Conservation (phyloP, 1,284 basidiomycete species). For the Cyathus pygmaeus region DNA sequence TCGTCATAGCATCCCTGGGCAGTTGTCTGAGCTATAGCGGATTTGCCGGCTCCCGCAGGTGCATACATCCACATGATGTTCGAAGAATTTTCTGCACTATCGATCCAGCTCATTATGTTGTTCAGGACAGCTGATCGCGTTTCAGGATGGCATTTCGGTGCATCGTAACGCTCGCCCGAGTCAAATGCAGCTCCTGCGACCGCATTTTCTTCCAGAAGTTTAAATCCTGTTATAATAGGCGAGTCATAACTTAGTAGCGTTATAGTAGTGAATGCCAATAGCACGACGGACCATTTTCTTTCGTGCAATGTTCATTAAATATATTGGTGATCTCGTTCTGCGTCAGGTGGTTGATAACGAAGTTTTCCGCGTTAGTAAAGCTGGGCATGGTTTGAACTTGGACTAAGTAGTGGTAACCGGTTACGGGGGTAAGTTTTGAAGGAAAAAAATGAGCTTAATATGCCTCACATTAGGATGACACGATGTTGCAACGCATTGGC, state of each 20-base stretch:
- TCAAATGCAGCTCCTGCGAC: not conserved
- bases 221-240: not conserved
- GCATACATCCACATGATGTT: not conserved
- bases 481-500: too few relatives aligned
- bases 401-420: too few relatives aligned
- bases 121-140: not conserved
- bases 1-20: not conserved
- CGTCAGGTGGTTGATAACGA: not conserved
- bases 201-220: not conserved
- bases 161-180: not conserved
- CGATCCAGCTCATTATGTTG: not conserved
- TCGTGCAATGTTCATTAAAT: too few relatives aligned
- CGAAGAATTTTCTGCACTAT: not conserved
- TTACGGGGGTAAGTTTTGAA: too few relatives aligned
- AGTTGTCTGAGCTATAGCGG: not conserved
- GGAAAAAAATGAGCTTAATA: too few relatives aligned
- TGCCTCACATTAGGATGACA: too few relatives aligned
- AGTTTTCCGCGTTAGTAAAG: not conserved
- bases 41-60: not conserved
- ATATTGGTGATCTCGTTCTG: too few relatives aligned
- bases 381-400: too few relatives aligned
- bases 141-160: not conserved
- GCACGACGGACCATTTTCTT: too few relatives aligned
- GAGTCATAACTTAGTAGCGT: too few relatives aligned
- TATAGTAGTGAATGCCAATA: too few relatives aligned